phyloP scores from a whole-genome alignment of 345 rosid species.

The Gossypium raimondii region DNA sequence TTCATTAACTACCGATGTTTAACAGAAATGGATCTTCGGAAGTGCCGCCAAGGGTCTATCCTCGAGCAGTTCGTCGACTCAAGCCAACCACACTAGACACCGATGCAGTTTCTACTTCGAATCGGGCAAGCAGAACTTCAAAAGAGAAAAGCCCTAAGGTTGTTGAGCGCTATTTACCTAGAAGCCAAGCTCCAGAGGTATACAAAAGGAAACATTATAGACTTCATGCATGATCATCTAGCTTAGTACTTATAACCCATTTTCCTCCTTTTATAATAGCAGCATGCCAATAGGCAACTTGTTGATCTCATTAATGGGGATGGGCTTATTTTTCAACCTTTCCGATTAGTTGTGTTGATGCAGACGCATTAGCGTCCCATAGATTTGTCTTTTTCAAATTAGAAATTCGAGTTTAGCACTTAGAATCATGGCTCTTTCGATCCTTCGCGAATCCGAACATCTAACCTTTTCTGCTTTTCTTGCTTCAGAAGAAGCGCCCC shows the following conservation, averaged over 20 bases:
- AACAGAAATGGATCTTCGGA: conserved; percentile 57
- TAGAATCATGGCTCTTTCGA: not conserved
- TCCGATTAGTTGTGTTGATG: not conserved
- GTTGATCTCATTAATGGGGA: conserved; percentile 3
- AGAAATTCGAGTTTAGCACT: conserved; percentile 7
- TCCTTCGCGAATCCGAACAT: not conserved
- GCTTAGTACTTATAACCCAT: not conserved
- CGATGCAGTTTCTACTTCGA: conserved; percentile 56
- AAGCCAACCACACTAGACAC: conserved; percentile 48
- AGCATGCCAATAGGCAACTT: not conserved
- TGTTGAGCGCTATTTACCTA: conserved; percentile 61
- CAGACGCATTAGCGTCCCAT: not conserved
- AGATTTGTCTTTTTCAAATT: not conserved
- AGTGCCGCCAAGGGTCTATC: conserved; percentile 69
- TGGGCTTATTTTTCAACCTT: not conserved
- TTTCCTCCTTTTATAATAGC: not conserved
- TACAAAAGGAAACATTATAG: not conserved
- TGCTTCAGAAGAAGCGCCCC: conserved; percentile 76
- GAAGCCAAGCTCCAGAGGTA: conserved; percentile 86
- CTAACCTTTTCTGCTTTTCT: conserved; percentile 19
- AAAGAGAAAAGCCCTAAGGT: conserved; percentile 80
- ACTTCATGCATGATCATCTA: not conserved
- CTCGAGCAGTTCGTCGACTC: conserved; percentile 69
- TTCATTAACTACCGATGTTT: conserved; percentile 12
- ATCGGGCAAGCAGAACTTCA: conserved; percentile 47